Evolutionary conservation across 441 rosid genomes (phyloP), one percentile per base, ranked within the genome.

Genomic region (Biscutella auriculata): DNA sequence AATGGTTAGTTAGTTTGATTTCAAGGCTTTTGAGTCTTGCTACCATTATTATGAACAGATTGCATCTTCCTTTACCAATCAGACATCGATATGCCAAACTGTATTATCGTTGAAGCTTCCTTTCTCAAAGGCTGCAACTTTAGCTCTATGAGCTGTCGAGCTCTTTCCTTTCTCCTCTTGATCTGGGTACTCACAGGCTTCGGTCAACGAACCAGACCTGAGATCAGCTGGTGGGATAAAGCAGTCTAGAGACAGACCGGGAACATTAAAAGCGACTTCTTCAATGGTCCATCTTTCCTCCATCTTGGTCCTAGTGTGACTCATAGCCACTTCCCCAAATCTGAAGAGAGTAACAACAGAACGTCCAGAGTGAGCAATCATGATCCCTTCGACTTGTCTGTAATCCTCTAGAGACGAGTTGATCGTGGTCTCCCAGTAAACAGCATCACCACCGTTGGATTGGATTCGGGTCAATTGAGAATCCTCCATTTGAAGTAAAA

Each of bases 221-320:
- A 89, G 66, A 60, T 87, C 97, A 43, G 85, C 91, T 0, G 94
- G 95, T 10, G 97, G 96, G 40, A 87, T 87, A 68, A 91, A 91
- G 57, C 97, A 91, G 41, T 91, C 97, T 1, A 59, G 43, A 11
- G 97, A 87, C 26, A 91, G 83, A 15, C 97, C 96, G 0, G 96
- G 96, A 48, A 91, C 77, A 65, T 91, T 84, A 60, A 91, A 91
- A 1, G 92, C 97, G 12, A 91, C 97, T 77, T 91, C 97, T 67
- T 91, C 96, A 15, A 91, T 87, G 0, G 79, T 77, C 97, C 97
- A 91, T 33, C 77, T 75, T 69, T 91, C 96, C 61, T 90, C 97
- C 97, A 90, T 90, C 77, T 78, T 87, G 1, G 96, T 87, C 71
- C 83, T 87, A 21, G 88, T 80, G 57, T 90, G 96, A 68, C 96